These are phyloP conservation scores for Xylaria curta DNA, from an alignment of 495 filamentous ascomycete genomes.

Conservation along the genomic window DNA sequence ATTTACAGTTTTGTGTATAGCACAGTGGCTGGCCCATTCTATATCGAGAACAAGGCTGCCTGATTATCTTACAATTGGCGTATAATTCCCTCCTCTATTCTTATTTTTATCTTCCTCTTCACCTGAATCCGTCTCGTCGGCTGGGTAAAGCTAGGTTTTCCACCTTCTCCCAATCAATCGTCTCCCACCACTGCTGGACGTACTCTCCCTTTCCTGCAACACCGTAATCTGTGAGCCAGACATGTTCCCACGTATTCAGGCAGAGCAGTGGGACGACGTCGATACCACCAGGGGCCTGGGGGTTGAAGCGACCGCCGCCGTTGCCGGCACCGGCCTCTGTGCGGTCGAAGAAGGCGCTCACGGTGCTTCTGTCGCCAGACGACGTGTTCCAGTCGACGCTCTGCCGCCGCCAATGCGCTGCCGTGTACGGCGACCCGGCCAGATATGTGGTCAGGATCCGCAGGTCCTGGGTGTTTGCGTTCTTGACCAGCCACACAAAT, in stretches of 20 bases:
- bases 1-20: slow-evolving; percentile 26
- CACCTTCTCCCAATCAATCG: slow-evolving; percentile 86
- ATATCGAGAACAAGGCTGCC: slow-evolving; percentile 13
- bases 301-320: slow-evolving; percentile 35
- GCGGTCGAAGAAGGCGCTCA: slow-evolving; percentile 37
- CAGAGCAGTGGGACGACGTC: slow-evolving; percentile 80
- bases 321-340: slow-evolving; percentile 46
- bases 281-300: slow-evolving; percentile 67
- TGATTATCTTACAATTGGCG: slow-evolving; percentile 38
- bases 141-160: slow-evolving; percentile 29
- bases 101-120: not conserved
- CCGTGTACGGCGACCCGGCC: slow-evolving; percentile 86
- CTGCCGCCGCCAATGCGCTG: slow-evolving; percentile 83
- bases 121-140: not conserved
- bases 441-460: slow-evolving; percentile 88
- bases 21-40: slow-evolving; percentile 19
- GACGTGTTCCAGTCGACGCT: slow-evolving; percentile 79
- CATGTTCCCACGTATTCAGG: slow-evolving; percentile 96
- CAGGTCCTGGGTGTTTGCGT: slow-evolving; percentile 52
- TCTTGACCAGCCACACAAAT: slow-evolving; percentile 90
- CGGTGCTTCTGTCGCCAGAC: slow-evolving; percentile 29
- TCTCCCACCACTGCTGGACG: slow-evolving; percentile 83
- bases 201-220: slow-evolving; percentile 77
- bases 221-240: slow-evolving; percentile 86
- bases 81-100: not conserved